A percentile compares a stretch with the other conserved stretches of the same genome.
Evolutionary conservation across 163 green algal species (phyloP).

Genomic region (Coccomyxa subellipsoidea): DNA sequence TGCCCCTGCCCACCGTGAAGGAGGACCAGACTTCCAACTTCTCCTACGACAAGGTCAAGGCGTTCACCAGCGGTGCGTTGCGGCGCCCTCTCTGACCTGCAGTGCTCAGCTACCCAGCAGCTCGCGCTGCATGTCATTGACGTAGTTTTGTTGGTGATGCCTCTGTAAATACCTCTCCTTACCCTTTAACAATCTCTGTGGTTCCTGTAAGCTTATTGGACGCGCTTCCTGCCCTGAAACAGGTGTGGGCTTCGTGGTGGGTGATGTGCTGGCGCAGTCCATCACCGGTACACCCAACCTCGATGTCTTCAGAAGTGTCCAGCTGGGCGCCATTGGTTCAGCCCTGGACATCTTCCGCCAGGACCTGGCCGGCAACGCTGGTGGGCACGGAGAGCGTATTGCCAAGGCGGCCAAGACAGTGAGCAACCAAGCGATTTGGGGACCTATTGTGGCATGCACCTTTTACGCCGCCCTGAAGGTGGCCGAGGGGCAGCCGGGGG

Average conservation of each 20-base stretch:
- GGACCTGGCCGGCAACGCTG: background rate
- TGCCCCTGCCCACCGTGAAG: background rate
- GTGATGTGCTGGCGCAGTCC: background rate
- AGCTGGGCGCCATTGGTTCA: background rate
- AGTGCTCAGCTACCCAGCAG: background rate
- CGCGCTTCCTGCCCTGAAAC: background rate
- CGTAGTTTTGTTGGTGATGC: background rate
- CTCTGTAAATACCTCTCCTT: no score
- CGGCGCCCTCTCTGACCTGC: background rate
- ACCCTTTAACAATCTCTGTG: no score
- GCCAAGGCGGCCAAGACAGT: background rate
- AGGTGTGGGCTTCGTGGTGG: constrained; percentile 1
- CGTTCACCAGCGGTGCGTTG: background rate
- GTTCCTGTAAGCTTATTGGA: background rate
- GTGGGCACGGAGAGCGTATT: background rate
- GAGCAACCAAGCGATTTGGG: background rate
- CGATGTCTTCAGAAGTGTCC: background rate
- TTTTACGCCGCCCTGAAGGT: constrained; percentile 19
- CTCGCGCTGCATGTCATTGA: background rate
- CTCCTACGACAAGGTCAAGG: background rate
- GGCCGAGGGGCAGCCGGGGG: constrained; percentile 16
- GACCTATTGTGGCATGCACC: constrained; percentile 14
- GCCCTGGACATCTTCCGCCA: background rate
- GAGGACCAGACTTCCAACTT: background rate
- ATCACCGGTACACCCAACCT: background rate